Base-by-base conservation (phyloP, 148 eudicot species). In the Dianthus caryophyllus region DNA sequence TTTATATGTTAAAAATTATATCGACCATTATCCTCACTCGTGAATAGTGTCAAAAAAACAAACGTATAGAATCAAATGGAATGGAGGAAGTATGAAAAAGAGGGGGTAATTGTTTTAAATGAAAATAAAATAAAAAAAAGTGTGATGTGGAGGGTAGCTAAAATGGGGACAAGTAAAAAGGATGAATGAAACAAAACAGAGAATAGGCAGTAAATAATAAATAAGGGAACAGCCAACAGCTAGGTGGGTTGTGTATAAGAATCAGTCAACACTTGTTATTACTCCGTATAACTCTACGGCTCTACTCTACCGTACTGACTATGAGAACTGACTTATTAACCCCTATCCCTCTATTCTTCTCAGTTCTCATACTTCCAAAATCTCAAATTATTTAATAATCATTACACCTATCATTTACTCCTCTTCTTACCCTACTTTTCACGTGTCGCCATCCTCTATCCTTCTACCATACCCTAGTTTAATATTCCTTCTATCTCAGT, bases 321-420 rank as follows among this genome's bases (percentile, higher is more conserved):
- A n/a, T n/a, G n/a, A n/a, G n/a, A 33, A 33, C 38, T 33, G 3
- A 3, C 38, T 7, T 33, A 33, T 7, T 33, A n/a, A 33, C 38
- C 3, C 3, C 38, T 33, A 33, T 33, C n/a, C n/a, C n/a, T n/a
- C n/a, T n/a, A n/a, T n/a, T n/a, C 0, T 25, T 44, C 31, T 38
- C 30, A 4, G 2, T 13, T 6, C 10, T 20, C 26, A 54, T 38
- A 27, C 47, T 49, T 64, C 48, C 48, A 69, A 77, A 80, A 73
- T 76, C 78, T 76, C 83, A 70, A 80, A 80, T 80, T 80, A 80
- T 80, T 80, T 69, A 80, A 73, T 70, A 61, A 80, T 80, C 75
- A 80, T 80, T 80, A 80, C 83, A 67, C 72, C 72, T 55, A 80
- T 80, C 75, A 80, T 80, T 69, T 54, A 76, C 30, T 58, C 68